Base-by-base conservation (phyloP, 148 eudicot species). In the Spergularia marina region DNA sequence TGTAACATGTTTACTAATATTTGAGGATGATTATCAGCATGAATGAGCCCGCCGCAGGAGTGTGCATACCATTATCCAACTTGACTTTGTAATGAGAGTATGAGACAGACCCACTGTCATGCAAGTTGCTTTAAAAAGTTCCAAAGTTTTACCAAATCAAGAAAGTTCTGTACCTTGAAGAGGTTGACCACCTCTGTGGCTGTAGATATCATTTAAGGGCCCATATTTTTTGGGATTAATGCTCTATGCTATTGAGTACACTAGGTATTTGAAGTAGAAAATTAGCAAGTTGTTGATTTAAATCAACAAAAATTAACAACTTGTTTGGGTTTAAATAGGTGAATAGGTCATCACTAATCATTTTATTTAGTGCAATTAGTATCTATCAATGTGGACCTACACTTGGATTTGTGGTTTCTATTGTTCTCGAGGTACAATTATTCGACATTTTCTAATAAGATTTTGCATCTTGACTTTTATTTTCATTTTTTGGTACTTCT, bases 151-250 rank as follows among this genome's bases (percentile, higher is more conserved):
- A 75, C 83, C 54, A 75, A 54, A 75, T 80, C 76, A 72, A 72
- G 79, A 75, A 64, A 75, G 64, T 30, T 36, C 25, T 57, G 70
- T 63, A 70, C 72, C 65, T 80, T 80, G 69, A 79, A 63, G 34
- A 74, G 71, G 20, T 70, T 80, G 82, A 70, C 78, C 36, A 70
- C 65, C 79, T 80, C 76, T 68, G 41, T 80, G 77, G 71, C 74
- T 58, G 58, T 79, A 79, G 74, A 79, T 74, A 63, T 74, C 15
- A 53, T 74, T 10, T 60, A 73, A 60, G 68, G 82, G 62, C 12
- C 53, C 69, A 25, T 70, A n/a, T 55, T 61, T 30, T 70, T 67
- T 49, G 73, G 60, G 53, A 58, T 53, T 65, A 53, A 6, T 64
- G 60, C 52, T 65, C 9, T 21, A 52, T 66, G 55, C 72, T 76